Percentiles rank a stretch among this genome's conserved stretches.
Conservation (phyloP, 306 rosid genomes). For the Crotalaria pallida region DNA sequence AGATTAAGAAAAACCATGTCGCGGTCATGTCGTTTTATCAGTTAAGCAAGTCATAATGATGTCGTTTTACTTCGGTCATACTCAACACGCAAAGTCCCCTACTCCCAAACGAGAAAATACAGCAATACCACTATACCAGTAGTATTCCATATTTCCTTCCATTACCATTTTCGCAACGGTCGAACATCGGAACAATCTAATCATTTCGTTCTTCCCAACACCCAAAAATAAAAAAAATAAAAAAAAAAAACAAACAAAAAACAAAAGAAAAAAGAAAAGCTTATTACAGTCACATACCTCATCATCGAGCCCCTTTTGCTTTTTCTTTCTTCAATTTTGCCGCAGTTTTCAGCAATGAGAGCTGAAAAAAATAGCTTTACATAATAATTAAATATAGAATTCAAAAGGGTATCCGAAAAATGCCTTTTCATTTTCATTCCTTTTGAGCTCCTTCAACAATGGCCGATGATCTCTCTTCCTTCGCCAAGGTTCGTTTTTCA, state of each 20-base stretch:
- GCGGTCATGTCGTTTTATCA: constrained; percentile 19
- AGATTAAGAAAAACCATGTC: background rate
- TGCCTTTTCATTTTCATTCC: constrained; percentile 58
- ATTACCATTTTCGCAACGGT: constrained; percentile 20
- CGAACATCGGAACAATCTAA: constrained; percentile 9
- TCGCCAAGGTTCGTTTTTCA: constrained; percentile 55
- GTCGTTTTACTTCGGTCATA: constrained; percentile 27
- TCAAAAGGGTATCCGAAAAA: constrained; percentile 33
- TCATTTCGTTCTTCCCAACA: constrained; percentile 24
- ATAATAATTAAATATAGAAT: background rate
- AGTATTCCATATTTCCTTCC: too few species aligned
- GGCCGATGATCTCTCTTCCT: constrained; percentile 79
- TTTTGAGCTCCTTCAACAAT: constrained; percentile 62
- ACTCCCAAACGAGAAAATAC: background rate
- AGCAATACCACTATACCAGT: too few species aligned
- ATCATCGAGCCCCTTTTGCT: constrained; percentile 37
- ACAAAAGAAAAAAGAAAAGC: background rate
- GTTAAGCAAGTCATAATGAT: background rate
- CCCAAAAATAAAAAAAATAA: background rate
- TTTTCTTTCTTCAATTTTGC: constrained; percentile 21
- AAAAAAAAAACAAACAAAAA: background rate
- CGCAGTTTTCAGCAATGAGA: constrained; percentile 29
- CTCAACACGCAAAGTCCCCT: background rate
- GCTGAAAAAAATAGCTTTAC: constrained; percentile 31
- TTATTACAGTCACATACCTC: constrained; percentile 4